phyloP scores from a whole-genome alignment of 345 rosid genomes.

The Sisymbrium irio region DNA sequence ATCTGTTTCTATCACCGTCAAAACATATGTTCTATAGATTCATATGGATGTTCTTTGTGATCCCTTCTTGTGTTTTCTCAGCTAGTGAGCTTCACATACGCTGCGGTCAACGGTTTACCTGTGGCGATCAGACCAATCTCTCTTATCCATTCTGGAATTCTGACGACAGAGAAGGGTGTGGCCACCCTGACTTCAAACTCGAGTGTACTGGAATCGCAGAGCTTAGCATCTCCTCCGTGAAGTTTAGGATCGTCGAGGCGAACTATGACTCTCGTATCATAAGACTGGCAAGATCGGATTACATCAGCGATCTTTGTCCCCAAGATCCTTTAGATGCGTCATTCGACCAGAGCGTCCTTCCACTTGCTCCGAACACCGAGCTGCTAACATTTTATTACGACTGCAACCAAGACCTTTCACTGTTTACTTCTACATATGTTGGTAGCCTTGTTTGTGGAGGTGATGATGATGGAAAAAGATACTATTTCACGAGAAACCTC shows the following conservation, averaged over 20 bases:
- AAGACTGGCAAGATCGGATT: conserved; percentile 32
- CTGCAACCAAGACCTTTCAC: neutral
- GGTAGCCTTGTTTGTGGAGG: neutral
- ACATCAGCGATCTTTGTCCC: conserved; percentile 23
- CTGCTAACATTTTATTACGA: conserved; percentile 26
- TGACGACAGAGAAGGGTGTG: conserved; percentile 23
- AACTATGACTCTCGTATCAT: neutral
- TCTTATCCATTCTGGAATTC: conserved; percentile 34
- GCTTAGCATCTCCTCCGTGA: conserved; percentile 23
- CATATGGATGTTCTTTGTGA: conserved; percentile 9
- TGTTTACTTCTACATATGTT: neutral
- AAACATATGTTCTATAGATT: neutral
- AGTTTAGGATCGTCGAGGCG: conserved; percentile 28
- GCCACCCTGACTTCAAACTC: conserved; percentile 35
- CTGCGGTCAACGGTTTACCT: neutral
- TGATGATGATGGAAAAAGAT: neutral
- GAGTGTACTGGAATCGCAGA: neutral
- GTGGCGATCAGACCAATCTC: neutral
- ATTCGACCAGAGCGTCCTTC: neutral
- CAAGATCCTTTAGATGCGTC: neutral
- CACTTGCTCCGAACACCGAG: neutral
- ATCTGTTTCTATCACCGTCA: neutral
- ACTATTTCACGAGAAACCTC: conserved; percentile 9
- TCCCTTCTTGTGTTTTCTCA: conserved; percentile 27
- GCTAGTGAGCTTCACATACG: neutral